Conservation (phyloP, 192 early-diverging fungal species). For the Backusella liffmaniae region DNA sequence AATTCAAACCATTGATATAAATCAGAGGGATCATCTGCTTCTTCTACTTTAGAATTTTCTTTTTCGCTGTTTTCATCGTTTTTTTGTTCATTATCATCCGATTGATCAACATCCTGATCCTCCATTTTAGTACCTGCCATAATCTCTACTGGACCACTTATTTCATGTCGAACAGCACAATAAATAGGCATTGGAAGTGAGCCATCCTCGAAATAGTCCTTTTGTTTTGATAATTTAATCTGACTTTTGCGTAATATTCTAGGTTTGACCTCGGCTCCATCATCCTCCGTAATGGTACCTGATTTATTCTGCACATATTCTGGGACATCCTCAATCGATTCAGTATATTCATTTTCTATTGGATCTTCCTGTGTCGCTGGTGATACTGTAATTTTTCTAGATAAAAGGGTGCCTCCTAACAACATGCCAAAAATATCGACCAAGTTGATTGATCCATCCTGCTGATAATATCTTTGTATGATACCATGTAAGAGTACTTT, state of each 20-base stretch:
- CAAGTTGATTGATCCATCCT: conserved; percentile 31
- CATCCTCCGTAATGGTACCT: conserved; percentile 3
- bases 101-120: neutral
- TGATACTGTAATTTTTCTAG: conserved; percentile 24
- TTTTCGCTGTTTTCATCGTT: conserved; percentile 12
- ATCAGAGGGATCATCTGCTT: conserved; percentile 29
- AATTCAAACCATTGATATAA: conserved; percentile 82
- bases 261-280: conserved; percentile 16
- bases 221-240: conserved; percentile 53
- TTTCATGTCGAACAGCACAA: conserved; percentile 65
- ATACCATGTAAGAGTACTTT: conserved; percentile 19
- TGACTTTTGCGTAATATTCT: conserved; percentile 23
- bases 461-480: conserved; percentile 25
- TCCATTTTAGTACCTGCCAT: neutral
- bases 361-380: conserved; percentile 8
- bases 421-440: conserved; percentile 59
- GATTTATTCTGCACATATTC: conserved; percentile 29
- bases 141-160: conserved; percentile 8
- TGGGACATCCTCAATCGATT: neutral
- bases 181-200: conserved; percentile 75
- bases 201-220: conserved; percentile 57
- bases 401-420: conserved; percentile 42
- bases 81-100: neutral
- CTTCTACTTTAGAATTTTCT: conserved; percentile 30
- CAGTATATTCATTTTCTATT: neutral